phyloP scores from a whole-genome alignment of 2,329 filamentous ascomycete species.

The Claviceps purpurea region DNA sequence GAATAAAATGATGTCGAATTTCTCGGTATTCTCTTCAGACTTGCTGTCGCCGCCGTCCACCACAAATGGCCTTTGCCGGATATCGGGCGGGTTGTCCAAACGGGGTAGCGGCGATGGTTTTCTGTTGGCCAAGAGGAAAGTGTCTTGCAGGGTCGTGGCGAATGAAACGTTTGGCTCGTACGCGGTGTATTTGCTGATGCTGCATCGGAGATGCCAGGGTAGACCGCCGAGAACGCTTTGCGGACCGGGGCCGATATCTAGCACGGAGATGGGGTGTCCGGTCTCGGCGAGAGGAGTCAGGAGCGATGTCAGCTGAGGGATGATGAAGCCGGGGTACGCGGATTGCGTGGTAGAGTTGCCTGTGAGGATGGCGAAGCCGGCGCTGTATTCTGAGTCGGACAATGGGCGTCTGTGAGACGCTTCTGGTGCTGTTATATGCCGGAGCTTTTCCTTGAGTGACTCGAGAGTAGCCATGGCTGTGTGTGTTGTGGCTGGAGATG shows the following conservation, averaged over 20 bases:
- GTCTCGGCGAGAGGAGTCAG: constrained; percentile 25
- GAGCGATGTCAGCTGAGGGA: neutral
- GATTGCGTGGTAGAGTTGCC: constrained; percentile 17
- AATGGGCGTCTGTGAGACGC: constrained; percentile 20
- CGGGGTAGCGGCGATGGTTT: neutral
- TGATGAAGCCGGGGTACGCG: neutral
- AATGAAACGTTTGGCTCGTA: neutral
- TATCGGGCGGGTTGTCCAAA: neutral
- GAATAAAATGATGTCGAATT: constrained; percentile 44
- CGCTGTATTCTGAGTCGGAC: constrained; percentile 33
- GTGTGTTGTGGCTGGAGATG: neutral
- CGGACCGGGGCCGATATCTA: constrained; percentile 48
- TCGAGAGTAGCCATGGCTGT: neutral
- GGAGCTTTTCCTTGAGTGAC: neutral
- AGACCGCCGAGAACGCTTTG: constrained; percentile 38
- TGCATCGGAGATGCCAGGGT: constrained; percentile 25
- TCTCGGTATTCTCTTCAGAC: constrained; percentile 14
- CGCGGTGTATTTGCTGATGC: constrained; percentile 7
- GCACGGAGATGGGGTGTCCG: constrained; percentile 30
- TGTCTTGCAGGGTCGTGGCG: neutral
- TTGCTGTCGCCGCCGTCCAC: neutral
- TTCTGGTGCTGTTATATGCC: neutral
- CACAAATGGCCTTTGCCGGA: neutral
- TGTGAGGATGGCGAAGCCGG: constrained; percentile 31
- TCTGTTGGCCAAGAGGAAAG: neutral